These are phyloP conservation scores for Primulina eburnea DNA, from an alignment of 257 asterid genomes.

Conservation along the genomic window DNA sequence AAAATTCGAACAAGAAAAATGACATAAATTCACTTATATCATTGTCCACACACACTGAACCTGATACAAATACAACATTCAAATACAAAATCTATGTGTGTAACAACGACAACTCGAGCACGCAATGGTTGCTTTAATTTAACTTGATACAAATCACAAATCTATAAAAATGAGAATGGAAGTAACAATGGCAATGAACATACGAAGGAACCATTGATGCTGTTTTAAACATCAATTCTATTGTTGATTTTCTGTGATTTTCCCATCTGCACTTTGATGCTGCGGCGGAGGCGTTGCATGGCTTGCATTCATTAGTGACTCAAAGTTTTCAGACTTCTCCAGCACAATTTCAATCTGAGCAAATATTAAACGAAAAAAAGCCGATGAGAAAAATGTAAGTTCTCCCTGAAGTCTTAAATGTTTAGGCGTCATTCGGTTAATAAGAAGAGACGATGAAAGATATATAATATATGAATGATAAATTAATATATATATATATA, in stretches of 20 bases:
- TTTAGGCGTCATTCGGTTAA: too few species aligned
- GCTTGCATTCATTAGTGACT: slow-evolving; percentile 47
- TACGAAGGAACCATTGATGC: neutral
- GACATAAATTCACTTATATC: too few species aligned
- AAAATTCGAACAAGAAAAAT: too few species aligned
- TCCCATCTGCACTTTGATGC: slow-evolving; percentile 37
- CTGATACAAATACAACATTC: too few species aligned
- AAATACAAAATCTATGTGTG: neutral
- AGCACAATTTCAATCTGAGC: slow-evolving; percentile 70
- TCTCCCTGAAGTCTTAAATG: too few species aligned
- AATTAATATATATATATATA: too few species aligned
- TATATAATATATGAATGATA: too few species aligned
- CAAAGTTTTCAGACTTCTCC: slow-evolving; percentile 80
- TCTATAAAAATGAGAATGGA: neutral
- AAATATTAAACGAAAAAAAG: neutral
- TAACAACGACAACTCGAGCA: neutral
- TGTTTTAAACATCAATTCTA: neutral
- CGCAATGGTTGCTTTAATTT: neutral
- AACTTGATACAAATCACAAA: neutral
- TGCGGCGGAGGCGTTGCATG: slow-evolving; percentile 26
- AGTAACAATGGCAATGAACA: slow-evolving; percentile 8
- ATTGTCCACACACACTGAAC: neutral
- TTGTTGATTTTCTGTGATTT: slow-evolving; percentile 36
- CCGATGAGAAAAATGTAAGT: too few species aligned
- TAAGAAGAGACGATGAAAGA: too few species aligned